A percentile compares a stretch with the other conserved stretches of the same genome.
These are phyloP conservation scores for Citrullus colocynthis DNA, from an alignment of 306 rosid species.

Conservation along the genomic window DNA sequence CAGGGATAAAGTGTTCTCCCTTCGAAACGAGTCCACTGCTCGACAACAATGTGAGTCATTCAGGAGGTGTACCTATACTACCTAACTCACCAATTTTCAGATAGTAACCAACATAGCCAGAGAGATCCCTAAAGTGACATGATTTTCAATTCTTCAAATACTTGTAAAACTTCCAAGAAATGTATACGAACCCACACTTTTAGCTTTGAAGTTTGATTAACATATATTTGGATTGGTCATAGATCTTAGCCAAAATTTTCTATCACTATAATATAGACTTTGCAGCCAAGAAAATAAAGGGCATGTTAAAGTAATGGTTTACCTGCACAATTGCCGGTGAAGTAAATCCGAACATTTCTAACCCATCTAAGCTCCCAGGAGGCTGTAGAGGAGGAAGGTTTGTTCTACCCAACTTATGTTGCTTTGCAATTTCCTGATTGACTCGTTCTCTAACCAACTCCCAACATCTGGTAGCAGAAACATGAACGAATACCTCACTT, in stretches of 20 bases:
- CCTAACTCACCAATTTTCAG: neutral
- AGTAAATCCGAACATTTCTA: conserved; percentile 97
- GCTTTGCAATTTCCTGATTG: conserved; percentile 82
- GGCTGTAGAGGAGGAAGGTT: conserved; percentile 97
- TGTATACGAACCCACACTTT: neutral
- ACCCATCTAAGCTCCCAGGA: conserved; percentile 95
- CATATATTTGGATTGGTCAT: neutral
- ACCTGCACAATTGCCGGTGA: conserved; percentile 97
- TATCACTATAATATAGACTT: neutral
- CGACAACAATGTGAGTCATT: neutral
- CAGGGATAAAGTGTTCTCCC: neutral
- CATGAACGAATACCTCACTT: conserved; percentile 68
- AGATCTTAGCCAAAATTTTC: neutral
- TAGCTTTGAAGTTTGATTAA: neutral
- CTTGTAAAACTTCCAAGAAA: neutral
- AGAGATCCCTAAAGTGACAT: neutral
- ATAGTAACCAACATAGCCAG: neutral
- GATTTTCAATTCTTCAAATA: neutral
- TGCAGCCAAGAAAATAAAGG: neutral
- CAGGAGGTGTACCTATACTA: neutral
- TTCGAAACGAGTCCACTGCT: neutral
- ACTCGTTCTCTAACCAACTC: conserved; percentile 88
- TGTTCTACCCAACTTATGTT: conserved; percentile 60
- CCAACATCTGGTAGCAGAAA: conserved; percentile 76
- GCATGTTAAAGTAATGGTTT: conserved; percentile 8